These are phyloP conservation scores for Trichoderma citrinoviride DNA, from an alignment of 2,329 filamentous ascomycete species.

Conservation along the genomic window DNA sequence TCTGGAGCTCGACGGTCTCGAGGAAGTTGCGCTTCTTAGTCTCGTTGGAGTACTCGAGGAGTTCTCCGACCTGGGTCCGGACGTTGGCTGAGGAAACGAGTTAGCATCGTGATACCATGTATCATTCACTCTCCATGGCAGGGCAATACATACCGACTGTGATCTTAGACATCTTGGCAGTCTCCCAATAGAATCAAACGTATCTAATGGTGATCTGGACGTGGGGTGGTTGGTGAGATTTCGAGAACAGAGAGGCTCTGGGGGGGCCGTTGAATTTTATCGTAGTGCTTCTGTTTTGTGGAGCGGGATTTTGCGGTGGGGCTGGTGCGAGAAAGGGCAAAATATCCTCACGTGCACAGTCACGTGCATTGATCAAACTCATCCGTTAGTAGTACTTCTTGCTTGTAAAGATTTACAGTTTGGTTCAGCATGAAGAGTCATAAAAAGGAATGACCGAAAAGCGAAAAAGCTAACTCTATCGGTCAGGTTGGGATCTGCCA, in stretches of 20 bases:
- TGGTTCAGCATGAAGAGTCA: neutral
- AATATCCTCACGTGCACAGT: constrained; percentile 34
- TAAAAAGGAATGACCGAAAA: neutral
- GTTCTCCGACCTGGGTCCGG: constrained; percentile 87
- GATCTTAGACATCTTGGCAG: constrained; percentile 85
- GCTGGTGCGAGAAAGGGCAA: constrained; percentile 35
- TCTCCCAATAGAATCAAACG: constrained; percentile 72
- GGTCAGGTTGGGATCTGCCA: neutral
- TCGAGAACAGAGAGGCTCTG: constrained; percentile 9
- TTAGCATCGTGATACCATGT: constrained; percentile 31
- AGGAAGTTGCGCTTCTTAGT: constrained; percentile 99
- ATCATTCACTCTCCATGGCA: neutral
- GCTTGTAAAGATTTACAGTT: neutral
- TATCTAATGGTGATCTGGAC: constrained; percentile 68
- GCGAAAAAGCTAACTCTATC: neutral
- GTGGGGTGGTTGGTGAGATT: constrained; percentile 30
- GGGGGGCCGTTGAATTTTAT: constrained; percentile 26
- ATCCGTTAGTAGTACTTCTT: constrained; percentile 1
- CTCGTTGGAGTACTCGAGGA: constrained; percentile 90
- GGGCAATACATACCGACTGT: constrained; percentile 59
- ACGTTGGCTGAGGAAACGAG: constrained; percentile 65
- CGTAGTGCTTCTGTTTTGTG: constrained; percentile 27
- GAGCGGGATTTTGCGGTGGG: constrained; percentile 28
- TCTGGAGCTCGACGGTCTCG: constrained; percentile 88
- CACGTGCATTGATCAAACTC: constrained; percentile 31